These are phyloP conservation scores for Pholiota conissans DNA, from an alignment of 768 basidiomycete species.

Conservation along the genomic window DNA sequence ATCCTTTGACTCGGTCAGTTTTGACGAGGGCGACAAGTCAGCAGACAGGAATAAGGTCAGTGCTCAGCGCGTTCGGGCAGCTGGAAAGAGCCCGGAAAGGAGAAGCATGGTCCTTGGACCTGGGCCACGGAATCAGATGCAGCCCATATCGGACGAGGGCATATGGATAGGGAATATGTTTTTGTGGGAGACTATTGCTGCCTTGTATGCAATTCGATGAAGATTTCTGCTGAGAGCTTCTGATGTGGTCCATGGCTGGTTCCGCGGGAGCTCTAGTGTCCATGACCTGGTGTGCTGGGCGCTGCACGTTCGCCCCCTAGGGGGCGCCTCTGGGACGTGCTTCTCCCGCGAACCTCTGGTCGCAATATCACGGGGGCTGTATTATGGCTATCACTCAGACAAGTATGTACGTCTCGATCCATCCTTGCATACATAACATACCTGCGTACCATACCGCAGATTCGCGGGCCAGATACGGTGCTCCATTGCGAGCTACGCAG, in stretches of 20 bases:
- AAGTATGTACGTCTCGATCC: neutral
- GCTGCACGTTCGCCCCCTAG: neutral
- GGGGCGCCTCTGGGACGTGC: neutral
- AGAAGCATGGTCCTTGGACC: neutral
- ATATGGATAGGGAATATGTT: constrained; percentile 13
- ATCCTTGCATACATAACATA: neutral
- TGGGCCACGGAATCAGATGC: constrained; percentile 2
- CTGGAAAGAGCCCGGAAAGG: neutral
- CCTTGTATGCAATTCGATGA: constrained; percentile 8
- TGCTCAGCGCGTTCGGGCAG: neutral
- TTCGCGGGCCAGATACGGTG: neutral
- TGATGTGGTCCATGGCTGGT: constrained; percentile 11
- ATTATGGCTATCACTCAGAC: neutral
- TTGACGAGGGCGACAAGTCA: neutral
- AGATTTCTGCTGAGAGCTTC: constrained; percentile 13
- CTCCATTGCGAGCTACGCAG: too few relatives aligned
- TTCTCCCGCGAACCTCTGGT: neutral
- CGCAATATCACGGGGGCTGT: neutral
- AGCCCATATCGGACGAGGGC: neutral
- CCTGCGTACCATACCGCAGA: too few relatives aligned
- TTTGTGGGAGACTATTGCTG: constrained; percentile 8
- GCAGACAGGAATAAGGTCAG: neutral
- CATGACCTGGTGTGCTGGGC: neutral
- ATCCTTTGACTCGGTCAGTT: neutral
- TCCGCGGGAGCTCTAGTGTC: constrained; percentile 9